phyloP scores from a whole-genome alignment of 2,329 filamentous ascomycete species.

The Grosmannia clavigera region DNA sequence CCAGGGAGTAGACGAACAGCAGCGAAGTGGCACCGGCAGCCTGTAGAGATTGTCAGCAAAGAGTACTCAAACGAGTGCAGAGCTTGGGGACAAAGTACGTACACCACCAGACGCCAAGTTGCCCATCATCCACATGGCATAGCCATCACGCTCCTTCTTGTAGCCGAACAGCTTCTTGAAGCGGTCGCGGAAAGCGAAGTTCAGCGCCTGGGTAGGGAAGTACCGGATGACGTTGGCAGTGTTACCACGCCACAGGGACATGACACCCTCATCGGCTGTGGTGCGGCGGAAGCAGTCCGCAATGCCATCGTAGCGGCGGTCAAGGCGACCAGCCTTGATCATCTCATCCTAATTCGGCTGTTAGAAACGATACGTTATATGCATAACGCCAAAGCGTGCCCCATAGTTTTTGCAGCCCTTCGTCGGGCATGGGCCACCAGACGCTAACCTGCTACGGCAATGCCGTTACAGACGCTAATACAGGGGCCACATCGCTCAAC shows the following conservation, averaged over 20 bases:
- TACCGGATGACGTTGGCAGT: constrained; percentile 99
- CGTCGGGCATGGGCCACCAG: neutral
- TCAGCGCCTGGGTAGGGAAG: constrained; percentile 99
- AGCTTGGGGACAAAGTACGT: constrained; percentile 30
- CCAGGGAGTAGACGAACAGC: constrained; percentile 99
- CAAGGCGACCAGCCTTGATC: constrained; percentile 96
- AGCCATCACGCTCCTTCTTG: constrained; percentile 99
- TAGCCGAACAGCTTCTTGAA: constrained; percentile 99
- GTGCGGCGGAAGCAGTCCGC: constrained; percentile 91
- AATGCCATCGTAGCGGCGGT: constrained; percentile 93
- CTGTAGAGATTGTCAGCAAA: constrained; percentile 25
- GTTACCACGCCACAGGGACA: constrained; percentile 98
- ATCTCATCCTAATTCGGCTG: constrained; percentile 77
- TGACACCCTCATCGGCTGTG: constrained; percentile 78
- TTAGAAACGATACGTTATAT: constrained; percentile 17
- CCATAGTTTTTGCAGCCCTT: neutral
- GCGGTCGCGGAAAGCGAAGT: constrained; percentile 99
- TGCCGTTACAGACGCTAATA: neutral
- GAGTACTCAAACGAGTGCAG: neutral
- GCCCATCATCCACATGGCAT: constrained; percentile 97
- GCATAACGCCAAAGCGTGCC: neutral
- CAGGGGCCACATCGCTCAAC: neutral
- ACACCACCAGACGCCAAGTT: constrained; percentile 99
- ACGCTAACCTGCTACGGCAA: neutral
- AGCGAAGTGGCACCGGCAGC: constrained; percentile 98